A percentile compares a stretch with the other conserved stretches of the same genome.
Evolutionary conservation across 1,139 yeast genomes (phyloP).

Genomic region (Debaryomyces coudertii): DNA sequence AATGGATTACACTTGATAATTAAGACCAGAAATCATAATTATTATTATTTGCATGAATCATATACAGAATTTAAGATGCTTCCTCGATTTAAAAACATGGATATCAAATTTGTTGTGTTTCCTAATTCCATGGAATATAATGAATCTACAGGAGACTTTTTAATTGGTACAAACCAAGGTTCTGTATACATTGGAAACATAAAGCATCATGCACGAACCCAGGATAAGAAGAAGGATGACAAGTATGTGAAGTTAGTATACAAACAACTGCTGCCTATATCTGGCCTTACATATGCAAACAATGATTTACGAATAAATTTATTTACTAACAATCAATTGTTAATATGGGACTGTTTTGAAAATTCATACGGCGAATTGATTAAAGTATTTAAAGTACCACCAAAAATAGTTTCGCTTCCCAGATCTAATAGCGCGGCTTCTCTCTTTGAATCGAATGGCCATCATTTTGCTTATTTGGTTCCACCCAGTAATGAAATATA

Average conservation of each 20-base stretch:
- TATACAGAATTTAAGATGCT: constrained; percentile 38
- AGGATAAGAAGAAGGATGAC: constrained; percentile 41
- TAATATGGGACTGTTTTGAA: constrained; percentile 44
- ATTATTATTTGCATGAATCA: constrained; percentile 36
- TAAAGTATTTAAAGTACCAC: constrained; percentile 32
- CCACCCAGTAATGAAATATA: constrained; percentile 21
- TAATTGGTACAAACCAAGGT: constrained; percentile 36
- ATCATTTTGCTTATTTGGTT: constrained; percentile 22
- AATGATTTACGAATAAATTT: constrained; percentile 29
- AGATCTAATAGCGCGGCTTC: neutral
- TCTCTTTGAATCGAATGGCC: constrained; percentile 18
- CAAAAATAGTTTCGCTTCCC: constrained; percentile 16
- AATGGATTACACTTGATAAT: constrained; percentile 40
- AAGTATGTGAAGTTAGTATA: constrained; percentile 36
- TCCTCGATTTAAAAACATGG: constrained; percentile 35
- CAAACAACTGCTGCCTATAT: constrained; percentile 17
- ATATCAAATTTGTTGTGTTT: constrained; percentile 32
- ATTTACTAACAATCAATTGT: constrained; percentile 21
- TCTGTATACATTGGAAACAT: constrained; percentile 31
- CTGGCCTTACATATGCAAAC: constrained; percentile 29
- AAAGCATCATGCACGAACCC: constrained; percentile 28
- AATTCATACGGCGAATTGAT: constrained; percentile 30
- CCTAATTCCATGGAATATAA: constrained; percentile 10
- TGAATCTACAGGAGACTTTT: constrained; percentile 31
- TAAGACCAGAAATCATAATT: constrained; percentile 27